phyloP scores from a whole-genome alignment of 2,329 filamentous ascomycete genomes.

The Cercospora citrullina region DNA sequence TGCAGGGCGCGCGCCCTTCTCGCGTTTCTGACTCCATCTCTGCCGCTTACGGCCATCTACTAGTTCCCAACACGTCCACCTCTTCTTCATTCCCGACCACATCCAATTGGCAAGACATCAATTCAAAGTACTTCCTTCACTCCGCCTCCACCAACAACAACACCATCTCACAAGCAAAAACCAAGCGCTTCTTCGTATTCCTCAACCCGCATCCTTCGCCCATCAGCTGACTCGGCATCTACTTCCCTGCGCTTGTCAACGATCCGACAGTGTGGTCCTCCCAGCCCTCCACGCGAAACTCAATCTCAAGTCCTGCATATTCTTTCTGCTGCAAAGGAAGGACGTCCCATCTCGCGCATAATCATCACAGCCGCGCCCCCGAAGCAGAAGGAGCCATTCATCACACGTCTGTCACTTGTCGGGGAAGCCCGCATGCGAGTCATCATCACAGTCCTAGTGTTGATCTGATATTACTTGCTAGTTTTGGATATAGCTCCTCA shows the following conservation, averaged over 20 bases:
- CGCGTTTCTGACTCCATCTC: background rate
- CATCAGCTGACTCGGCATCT: slow-evolving; percentile 11
- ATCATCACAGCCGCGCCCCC: background rate
- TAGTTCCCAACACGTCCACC: background rate
- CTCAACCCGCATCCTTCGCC: slow-evolving; percentile 1
- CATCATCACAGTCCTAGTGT: background rate
- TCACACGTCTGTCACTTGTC: background rate
- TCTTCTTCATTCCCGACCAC: background rate
- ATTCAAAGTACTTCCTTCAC: background rate
- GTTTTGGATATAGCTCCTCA: background rate
- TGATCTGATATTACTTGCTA: background rate
- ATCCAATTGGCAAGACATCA: background rate
- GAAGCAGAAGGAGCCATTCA: background rate
- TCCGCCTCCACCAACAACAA: background rate
- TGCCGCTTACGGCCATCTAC: background rate
- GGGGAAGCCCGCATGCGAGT: slow-evolving; percentile 2
- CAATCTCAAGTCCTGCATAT: background rate
- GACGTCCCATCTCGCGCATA: background rate
- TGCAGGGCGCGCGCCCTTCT: background rate
- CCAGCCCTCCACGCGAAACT: slow-evolving; percentile 12
- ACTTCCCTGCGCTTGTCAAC: background rate
- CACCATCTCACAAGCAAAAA: background rate
- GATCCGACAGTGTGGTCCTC: slow-evolving; percentile 5
- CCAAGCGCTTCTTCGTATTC: background rate
- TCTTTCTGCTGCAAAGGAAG: background rate